These are phyloP conservation scores for Torrubiellomyces zombiae DNA, from an alignment of 2,329 filamentous ascomycete genomes.

Conservation along the genomic window DNA sequence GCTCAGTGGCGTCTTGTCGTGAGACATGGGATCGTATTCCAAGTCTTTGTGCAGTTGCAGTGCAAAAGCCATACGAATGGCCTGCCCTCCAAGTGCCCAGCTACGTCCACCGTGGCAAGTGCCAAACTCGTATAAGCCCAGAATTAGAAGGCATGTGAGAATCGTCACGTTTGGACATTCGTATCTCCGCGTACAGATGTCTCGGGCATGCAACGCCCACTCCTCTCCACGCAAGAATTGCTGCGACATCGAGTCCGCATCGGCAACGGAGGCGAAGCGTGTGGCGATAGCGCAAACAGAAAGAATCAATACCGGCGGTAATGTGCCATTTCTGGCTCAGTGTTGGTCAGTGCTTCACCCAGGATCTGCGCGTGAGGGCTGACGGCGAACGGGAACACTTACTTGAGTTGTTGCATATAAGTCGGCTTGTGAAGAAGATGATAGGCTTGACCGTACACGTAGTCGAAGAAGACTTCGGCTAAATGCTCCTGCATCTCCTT, in stretches of 20 bases:
- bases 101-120: slow-evolving; percentile 92
- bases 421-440: slow-evolving; percentile 91
- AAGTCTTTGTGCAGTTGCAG: slow-evolving; percentile 85
- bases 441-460: slow-evolving; percentile 88
- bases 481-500: slow-evolving; percentile 86
- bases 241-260: slow-evolving; percentile 56
- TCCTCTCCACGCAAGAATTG: slow-evolving; percentile 72
- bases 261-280: slow-evolving; percentile 80
- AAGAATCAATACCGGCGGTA: slow-evolving; percentile 83
- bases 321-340: slow-evolving; percentile 27
- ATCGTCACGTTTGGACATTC: slow-evolving; percentile 96
- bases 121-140: slow-evolving; percentile 89
- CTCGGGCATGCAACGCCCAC: slow-evolving; percentile 76
- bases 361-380: neutral
- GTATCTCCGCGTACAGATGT: slow-evolving; percentile 74
- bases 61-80: slow-evolving; percentile 92
- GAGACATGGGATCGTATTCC: slow-evolving; percentile 59
- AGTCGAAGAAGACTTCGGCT: slow-evolving; percentile 89
- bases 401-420: slow-evolving; percentile 77
- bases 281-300: slow-evolving; percentile 92
- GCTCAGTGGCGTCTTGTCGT: slow-evolving; percentile 52
- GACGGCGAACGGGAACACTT: slow-evolving; percentile 13
- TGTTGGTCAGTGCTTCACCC: neutral
- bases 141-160: slow-evolving; percentile 71
- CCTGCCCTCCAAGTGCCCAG: slow-evolving; percentile 91